These are phyloP conservation scores for Fusarium neocosmosporiellum DNA, from an alignment of 2,329 filamentous ascomycete genomes.

Conservation along the genomic window DNA sequence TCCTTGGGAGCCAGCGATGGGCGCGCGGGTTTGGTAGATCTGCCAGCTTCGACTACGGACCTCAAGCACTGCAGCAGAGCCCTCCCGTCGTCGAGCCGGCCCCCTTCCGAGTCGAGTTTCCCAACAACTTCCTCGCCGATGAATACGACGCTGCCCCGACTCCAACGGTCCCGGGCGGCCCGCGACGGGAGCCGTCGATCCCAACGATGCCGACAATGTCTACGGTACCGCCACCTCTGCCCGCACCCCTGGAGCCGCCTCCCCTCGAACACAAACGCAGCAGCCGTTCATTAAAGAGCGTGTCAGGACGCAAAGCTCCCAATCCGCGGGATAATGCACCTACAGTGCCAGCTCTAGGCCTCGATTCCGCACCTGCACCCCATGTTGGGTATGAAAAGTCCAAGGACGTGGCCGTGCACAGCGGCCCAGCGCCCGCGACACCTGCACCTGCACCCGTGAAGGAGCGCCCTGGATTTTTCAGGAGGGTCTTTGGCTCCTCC, in stretches of 20 bases:
- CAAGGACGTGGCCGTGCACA: conserved; percentile 60
- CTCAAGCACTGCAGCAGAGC: conserved; percentile 48
- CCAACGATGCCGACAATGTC: conserved; percentile 52
- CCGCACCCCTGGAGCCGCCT: conserved; percentile 53
- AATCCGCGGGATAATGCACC: conserved; percentile 43
- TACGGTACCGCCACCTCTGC: conserved; percentile 50
- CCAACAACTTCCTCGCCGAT: conserved; percentile 60
- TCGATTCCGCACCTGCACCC: conserved; percentile 68
- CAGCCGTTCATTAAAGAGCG: conserved; percentile 65
- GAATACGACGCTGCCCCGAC: conserved; percentile 87
- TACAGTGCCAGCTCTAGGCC: conserved; percentile 50
- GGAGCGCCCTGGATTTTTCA: conserved; percentile 89
- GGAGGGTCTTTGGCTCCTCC: conserved; percentile 85
- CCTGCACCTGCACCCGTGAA: conserved; percentile 61
- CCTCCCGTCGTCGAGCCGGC: conserved; percentile 36
- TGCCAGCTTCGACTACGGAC: conserved; percentile 79
- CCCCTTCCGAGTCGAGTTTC: conserved; percentile 61
- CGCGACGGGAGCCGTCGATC: conserved; percentile 61
- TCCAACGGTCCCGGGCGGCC: conserved; percentile 84
- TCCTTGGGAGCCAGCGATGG: conserved; percentile 69
- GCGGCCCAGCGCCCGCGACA: conserved; percentile 63
- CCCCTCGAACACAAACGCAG: conserved; percentile 66
- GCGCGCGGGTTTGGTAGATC: conserved; percentile 67
- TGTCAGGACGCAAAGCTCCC: conserved; percentile 50
- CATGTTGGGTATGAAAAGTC: conserved; percentile 69